Conservation (phyloP, 768 basidiomycete genomes). For the Rhizopogon vesiculosus region DNA sequence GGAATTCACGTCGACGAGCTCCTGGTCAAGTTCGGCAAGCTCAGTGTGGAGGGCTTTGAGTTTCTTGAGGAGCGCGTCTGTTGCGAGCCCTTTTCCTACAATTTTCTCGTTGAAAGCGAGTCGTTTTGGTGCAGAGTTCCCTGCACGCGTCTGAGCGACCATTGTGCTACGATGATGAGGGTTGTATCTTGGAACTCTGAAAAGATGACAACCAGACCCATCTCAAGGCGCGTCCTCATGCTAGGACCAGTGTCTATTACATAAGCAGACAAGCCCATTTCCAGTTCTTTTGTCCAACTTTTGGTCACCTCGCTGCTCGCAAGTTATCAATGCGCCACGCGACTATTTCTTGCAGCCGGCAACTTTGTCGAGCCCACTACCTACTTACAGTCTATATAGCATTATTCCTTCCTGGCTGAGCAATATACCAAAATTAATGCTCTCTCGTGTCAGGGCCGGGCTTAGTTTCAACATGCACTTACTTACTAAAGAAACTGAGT, state of each 20-base stretch:
- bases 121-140: conserved; percentile 49
- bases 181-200: not conserved
- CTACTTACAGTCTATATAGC: conserved; percentile 93
- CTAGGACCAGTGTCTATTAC: not conserved
- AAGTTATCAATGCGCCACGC: no score
- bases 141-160: conserved; percentile 72
- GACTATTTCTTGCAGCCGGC: not conserved
- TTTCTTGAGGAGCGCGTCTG: conserved; percentile 83
- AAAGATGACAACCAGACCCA: not conserved
- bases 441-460: no score
- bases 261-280: not conserved
- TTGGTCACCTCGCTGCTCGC: no score
- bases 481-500: no score
- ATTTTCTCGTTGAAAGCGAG: conserved; percentile 82
- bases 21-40: conserved; percentile 84
- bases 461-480: no score
- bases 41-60: conserved; percentile 74
- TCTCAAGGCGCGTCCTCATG: not conserved
- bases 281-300: no score
- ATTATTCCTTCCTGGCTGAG: conserved; percentile 50
- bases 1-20: conserved; percentile 70
- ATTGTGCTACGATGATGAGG: conserved; percentile 33
- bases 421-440: no score
- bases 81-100: conserved; percentile 66
- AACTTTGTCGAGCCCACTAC: conserved; percentile 55